phyloP scores from a whole-genome alignment of 78 protist genomes.

The Pelomyxa schiedti region DNA sequence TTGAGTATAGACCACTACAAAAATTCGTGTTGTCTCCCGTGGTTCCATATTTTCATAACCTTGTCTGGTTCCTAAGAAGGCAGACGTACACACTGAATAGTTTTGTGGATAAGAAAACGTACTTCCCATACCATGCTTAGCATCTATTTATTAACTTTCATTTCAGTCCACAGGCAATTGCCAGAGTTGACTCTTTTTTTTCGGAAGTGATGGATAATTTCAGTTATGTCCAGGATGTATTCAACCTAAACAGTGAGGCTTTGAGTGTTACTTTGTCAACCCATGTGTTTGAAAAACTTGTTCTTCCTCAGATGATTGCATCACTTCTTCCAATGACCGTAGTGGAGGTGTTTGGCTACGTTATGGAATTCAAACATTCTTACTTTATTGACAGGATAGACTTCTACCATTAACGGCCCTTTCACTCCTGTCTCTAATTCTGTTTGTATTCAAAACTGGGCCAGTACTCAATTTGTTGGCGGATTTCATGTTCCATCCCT shows the following conservation, averaged over 20 bases:
- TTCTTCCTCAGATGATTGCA: slow-evolving; percentile 41
- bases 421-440: neutral
- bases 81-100: slow-evolving; percentile 21
- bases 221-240: slow-evolving; percentile 47
- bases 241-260: slow-evolving; percentile 33
- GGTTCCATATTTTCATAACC: slow-evolving; percentile 70
- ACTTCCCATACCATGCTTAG: neutral
- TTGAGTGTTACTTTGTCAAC: slow-evolving; percentile 45
- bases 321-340: too few relatives aligned
- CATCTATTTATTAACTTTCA: too few relatives aligned
- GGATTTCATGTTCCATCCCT: neutral
- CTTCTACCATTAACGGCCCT: slow-evolving; percentile 9
- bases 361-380: too few relatives aligned
- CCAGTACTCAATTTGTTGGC: neutral
- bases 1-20: slow-evolving; percentile 35
- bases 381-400: too few relatives aligned
- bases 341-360: too few relatives aligned
- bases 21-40: slow-evolving; percentile 46
- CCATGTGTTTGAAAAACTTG: slow-evolving; percentile 36
- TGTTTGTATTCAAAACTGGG: neutral
- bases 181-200: slow-evolving; percentile 1
- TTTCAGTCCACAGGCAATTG: too few relatives aligned
- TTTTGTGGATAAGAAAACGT: neutral
- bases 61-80: slow-evolving; percentile 56
- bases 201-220: slow-evolving; percentile 46